Evolutionary conservation across 78 protist species (phyloP).

Genomic region (Dictyostelium firmibasis): DNA sequence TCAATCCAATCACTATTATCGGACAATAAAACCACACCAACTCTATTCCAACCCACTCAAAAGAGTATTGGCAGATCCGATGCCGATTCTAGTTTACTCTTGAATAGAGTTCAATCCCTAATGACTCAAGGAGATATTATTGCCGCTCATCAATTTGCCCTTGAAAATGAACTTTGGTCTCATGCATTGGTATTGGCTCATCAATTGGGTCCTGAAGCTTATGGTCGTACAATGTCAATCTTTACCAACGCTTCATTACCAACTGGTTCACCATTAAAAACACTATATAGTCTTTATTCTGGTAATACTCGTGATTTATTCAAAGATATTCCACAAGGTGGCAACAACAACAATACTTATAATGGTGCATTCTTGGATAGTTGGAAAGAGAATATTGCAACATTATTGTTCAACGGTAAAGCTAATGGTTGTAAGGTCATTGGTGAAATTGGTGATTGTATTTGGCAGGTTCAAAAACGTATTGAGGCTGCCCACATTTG

Average conservation of each 20-base stretch:
- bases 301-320: conserved; percentile 46
- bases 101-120: conserved; percentile 25
- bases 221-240: conserved; percentile 10
- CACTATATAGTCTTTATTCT: conserved; percentile 43
- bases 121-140: conserved; percentile 38
- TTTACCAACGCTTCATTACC: conserved; percentile 25
- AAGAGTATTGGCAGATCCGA: conserved; percentile 10
- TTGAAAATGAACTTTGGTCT: conserved; percentile 46
- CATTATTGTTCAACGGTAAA: conserved; percentile 64
- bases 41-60: neutral
- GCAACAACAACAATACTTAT: neutral
- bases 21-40: conserved; percentile 5
- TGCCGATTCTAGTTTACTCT: neutral
- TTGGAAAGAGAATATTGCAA: conserved; percentile 78
- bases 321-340: neutral
- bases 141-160: conserved; percentile 42
- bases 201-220: conserved; percentile 40
- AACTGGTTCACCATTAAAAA: conserved; percentile 57
- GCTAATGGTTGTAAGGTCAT: conserved; percentile 24
- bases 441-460: conserved; percentile 72
- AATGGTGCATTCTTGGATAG: conserved; percentile 40
- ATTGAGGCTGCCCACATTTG: conserved; percentile 79
- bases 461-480: conserved; percentile 71
- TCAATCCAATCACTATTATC: neutral
- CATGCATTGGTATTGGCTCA: conserved; percentile 42